phyloP scores from a whole-genome alignment of 2,329 filamentous ascomycete species.

The Trichoderma guizhouense region DNA sequence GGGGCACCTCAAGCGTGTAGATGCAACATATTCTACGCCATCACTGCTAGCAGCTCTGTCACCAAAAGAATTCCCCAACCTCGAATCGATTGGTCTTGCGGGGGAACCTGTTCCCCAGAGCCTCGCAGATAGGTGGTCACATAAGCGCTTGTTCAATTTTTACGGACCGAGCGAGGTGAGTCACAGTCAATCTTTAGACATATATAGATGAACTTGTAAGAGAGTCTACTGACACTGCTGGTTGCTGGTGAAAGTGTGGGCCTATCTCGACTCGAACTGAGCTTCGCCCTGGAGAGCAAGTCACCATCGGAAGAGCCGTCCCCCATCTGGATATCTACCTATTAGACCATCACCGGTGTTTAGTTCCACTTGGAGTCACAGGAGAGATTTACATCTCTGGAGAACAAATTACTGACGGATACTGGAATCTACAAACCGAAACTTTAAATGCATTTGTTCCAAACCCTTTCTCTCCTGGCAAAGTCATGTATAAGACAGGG shows the following conservation, averaged over 20 bases:
- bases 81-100: not conserved
- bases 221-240: not conserved
- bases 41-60: not conserved
- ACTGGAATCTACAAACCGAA: not conserved
- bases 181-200: not conserved
- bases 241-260: not conserved
- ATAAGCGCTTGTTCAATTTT: slow-evolving; percentile 1
- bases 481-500: not conserved
- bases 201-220: not conserved
- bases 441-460: not conserved
- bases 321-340: not conserved
- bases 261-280: not conserved
- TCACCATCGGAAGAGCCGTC: not conserved
- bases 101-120: not conserved
- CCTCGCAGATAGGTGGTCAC: not conserved
- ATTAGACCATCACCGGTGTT: not conserved
- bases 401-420: not conserved
- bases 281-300: not conserved
- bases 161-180: slow-evolving; percentile 6
- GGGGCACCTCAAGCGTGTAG: not conserved
- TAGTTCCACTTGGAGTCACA: not conserved
- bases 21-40: not conserved
- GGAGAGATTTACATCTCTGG: not conserved
- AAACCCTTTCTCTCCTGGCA: not conserved
- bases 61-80: not conserved